phyloP scores from a whole-genome alignment of 2,329 filamentous ascomycete species.

The Nemania bipapillata region DNA sequence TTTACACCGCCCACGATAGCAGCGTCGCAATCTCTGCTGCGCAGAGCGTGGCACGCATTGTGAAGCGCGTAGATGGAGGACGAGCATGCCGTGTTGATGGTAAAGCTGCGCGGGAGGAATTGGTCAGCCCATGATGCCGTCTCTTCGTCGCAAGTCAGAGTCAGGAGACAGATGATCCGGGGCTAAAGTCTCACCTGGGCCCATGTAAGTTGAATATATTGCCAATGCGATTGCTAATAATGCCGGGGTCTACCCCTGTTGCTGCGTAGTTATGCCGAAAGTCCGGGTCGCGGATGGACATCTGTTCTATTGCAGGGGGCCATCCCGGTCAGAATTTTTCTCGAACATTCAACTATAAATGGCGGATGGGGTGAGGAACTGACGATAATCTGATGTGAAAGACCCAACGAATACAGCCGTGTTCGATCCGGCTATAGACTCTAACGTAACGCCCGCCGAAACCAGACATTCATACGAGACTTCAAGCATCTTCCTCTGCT shows the following conservation, averaged over 20 bases:
- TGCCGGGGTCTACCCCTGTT: conserved; percentile 52
- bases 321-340: conserved; percentile 26
- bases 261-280: conserved; percentile 47
- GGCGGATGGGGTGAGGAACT: conserved; percentile 29
- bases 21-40: conserved; percentile 47
- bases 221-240: conserved; percentile 54
- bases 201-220: conserved; percentile 55
- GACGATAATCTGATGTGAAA: conserved; percentile 45
- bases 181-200: conserved; percentile 39
- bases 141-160: background rate
- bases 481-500: conserved; percentile 56
- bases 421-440: conserved; percentile 45
- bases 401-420: conserved; percentile 48
- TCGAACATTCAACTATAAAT: background rate
- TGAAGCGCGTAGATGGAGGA: conserved; percentile 52
- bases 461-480: conserved; percentile 58
- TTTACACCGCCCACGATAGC: conserved; percentile 55
- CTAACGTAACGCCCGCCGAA: conserved; percentile 51
- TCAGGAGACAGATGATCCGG: conserved; percentile 7
- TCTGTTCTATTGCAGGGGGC: conserved; percentile 40
- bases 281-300: conserved; percentile 43
- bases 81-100: conserved; percentile 54
- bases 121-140: conserved; percentile 8
- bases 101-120: conserved; percentile 20
- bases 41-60: conserved; percentile 47